These are phyloP conservation scores for Pezicula neosporulosa DNA, from an alignment of 2,329 filamentous ascomycete species.

Conservation along the genomic window DNA sequence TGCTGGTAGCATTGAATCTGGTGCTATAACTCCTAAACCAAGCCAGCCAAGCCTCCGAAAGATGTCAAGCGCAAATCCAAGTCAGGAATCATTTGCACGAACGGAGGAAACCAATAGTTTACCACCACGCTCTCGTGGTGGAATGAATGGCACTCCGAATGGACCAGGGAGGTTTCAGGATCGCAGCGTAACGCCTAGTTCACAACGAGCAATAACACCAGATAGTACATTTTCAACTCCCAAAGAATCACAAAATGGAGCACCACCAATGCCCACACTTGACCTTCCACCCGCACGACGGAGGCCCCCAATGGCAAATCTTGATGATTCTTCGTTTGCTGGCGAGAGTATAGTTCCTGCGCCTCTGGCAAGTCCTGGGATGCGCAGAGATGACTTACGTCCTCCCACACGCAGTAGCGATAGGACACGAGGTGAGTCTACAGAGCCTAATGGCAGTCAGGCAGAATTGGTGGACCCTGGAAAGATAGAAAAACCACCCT, in stretches of 20 bases:
- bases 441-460: slow-evolving; percentile 7
- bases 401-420: slow-evolving; percentile 30
- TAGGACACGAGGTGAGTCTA: slow-evolving; percentile 15
- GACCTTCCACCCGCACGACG: slow-evolving; percentile 27
- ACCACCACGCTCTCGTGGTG: slow-evolving; percentile 26
- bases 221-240: slow-evolving; percentile 18
- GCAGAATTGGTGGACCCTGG: not conserved
- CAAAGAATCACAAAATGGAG: slow-evolving; percentile 17
- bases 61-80: slow-evolving; percentile 23
- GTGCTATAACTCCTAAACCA: slow-evolving; percentile 11
- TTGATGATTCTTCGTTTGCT: slow-evolving; percentile 22
- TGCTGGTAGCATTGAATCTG: slow-evolving; percentile 21
- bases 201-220: slow-evolving; percentile 23
- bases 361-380: slow-evolving; percentile 31
- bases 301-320: slow-evolving; percentile 27
- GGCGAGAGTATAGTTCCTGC: slow-evolving; percentile 30
- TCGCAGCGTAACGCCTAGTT: slow-evolving; percentile 24
- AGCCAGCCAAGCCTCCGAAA: slow-evolving; percentile 21
- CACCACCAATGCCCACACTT: slow-evolving; percentile 26
- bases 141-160: slow-evolving; percentile 22
- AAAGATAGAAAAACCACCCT: not conserved
- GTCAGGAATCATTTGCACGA: slow-evolving; percentile 28
- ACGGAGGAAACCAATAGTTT: slow-evolving; percentile 23
- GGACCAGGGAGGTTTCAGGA: slow-evolving; percentile 26
- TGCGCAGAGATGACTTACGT: slow-evolving; percentile 28